A percentile compares a stretch with the other conserved stretches of the same genome.
These are phyloP conservation scores for Aspergillus proliferans DNA, from an alignment of 2,329 filamentous ascomycete genomes.

Conservation along the genomic window DNA sequence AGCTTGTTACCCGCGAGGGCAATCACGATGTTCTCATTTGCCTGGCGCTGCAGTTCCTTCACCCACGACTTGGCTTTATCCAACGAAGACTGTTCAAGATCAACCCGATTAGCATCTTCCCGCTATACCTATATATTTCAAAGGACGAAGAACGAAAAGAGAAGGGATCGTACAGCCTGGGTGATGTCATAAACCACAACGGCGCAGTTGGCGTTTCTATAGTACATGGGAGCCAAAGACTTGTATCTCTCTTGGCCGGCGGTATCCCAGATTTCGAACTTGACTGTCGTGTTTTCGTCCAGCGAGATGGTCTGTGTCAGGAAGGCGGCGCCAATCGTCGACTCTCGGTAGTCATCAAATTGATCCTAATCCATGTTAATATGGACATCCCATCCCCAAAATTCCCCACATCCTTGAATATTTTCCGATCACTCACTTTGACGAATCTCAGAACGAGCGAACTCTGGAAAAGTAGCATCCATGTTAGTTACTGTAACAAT, in stretches of 20 bases:
- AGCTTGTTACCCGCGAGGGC: conserved; percentile 96
- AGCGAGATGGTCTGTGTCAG: conserved; percentile 97
- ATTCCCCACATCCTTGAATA: neutral
- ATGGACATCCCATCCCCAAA: neutral
- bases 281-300: conserved; percentile 96
- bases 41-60: conserved; percentile 95
- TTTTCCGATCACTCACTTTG: conserved; percentile 59
- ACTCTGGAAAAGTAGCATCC: conserved; percentile 56
- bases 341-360: conserved; percentile 98
- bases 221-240: conserved; percentile 98
- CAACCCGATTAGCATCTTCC: conserved; percentile 10
- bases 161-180: conserved; percentile 68
- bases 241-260: conserved; percentile 98
- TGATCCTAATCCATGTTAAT: conserved; percentile 62
- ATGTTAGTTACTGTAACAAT: conserved; percentile 22
- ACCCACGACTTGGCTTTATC: conserved; percentile 99
- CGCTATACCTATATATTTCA: neutral
- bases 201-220: conserved; percentile 97
- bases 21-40: conserved; percentile 99
- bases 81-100: conserved; percentile 66
- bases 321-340: conserved; percentile 96
- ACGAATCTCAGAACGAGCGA: conserved; percentile 97
- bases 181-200: conserved; percentile 99
- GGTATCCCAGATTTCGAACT: conserved; percentile 99
- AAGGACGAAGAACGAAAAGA: conserved; percentile 2